These are phyloP conservation scores for Atkinsonella texensis DNA, from an alignment of 2,329 filamentous ascomycete species.

Conservation along the genomic window DNA sequence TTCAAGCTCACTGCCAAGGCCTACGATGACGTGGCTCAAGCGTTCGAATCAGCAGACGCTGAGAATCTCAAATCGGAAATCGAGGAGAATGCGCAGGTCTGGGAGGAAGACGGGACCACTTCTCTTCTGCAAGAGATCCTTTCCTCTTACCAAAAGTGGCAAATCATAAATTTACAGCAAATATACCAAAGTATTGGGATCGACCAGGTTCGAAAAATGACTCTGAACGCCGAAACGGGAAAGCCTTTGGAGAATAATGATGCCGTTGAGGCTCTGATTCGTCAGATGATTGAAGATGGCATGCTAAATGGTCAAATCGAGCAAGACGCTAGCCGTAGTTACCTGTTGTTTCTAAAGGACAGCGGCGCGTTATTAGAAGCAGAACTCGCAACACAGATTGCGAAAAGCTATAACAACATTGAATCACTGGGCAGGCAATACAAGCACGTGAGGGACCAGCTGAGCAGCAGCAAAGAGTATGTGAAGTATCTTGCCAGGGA, in stretches of 20 bases:
- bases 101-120: constrained; percentile 60
- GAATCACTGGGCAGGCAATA: constrained; percentile 34
- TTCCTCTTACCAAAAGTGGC: constrained; percentile 60
- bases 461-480: constrained; percentile 45
- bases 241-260: constrained; percentile 27
- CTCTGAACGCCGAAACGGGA: constrained; percentile 43
- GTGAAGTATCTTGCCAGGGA: constrained; percentile 35
- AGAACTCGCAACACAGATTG: constrained; percentile 37
- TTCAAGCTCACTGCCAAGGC: constrained; percentile 50
- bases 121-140: constrained; percentile 60
- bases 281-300: constrained; percentile 41
- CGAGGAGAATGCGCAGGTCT: constrained; percentile 43
- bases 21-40: constrained; percentile 57
- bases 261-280: constrained; percentile 34
- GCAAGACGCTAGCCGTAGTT: constrained; percentile 28
- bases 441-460: constrained; percentile 38
- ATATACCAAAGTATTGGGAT: constrained; percentile 55
- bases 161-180: constrained; percentile 59
- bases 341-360: constrained; percentile 38
- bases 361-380: constrained; percentile 34
- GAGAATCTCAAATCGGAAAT: constrained; percentile 52
- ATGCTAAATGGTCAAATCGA: constrained; percentile 43
- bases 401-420: constrained; percentile 28
- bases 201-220: constrained; percentile 36
- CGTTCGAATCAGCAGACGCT: constrained; percentile 48